Base-by-base conservation (phyloP, 805 yeast genomes). In the Monosporozyma servazzii region DNA sequence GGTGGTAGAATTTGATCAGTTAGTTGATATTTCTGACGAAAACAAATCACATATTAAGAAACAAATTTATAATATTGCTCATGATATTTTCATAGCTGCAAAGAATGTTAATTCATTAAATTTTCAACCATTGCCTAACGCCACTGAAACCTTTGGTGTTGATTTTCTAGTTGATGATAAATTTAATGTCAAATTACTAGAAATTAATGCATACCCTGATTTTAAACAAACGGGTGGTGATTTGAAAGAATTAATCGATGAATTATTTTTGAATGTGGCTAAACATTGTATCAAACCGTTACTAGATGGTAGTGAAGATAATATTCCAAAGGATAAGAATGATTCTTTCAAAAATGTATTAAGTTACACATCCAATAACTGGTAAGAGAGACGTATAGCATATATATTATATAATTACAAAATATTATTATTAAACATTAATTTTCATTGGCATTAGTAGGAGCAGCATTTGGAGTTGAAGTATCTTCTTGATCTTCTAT, bases 191-290 rank as follows among this genome's bases (percentile, higher is more conserved):
- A 75, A 73, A 45, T 63, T 93, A 27, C 69, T 91, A 42, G 98
- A 93, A 66, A 87, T 89, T 45, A 93, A 93, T 62, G 84, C 98
- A 15, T 93, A 84, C 63, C 99, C 99, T 1, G 99, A 93, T 64
- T 93, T 93, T 71, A 89, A 88, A 62, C 99, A 93, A 69, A 93
- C 98, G 0, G 99, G 99, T 17, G 78, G 71, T 15, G 84, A 77
- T 7, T 72, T 91, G 58, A 86, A 84, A 61, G 71, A 59, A 2
- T 61, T 88, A 21, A 86, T 93, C 30, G 74, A 75, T 55, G 84
- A 77, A 36, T 71, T 90, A 44, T 86, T 90, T 60, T 81, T 77
- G 27, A 75, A 75, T 10, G 78, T 81, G 0, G 78, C 80, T 0
- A 59, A 66, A 3, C 65, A 68, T 8, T 73, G 77, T 9, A 78